phyloP scores from a whole-genome alignment of 2,329 filamentous ascomycete genomes.

The Onygenales sp. region DNA sequence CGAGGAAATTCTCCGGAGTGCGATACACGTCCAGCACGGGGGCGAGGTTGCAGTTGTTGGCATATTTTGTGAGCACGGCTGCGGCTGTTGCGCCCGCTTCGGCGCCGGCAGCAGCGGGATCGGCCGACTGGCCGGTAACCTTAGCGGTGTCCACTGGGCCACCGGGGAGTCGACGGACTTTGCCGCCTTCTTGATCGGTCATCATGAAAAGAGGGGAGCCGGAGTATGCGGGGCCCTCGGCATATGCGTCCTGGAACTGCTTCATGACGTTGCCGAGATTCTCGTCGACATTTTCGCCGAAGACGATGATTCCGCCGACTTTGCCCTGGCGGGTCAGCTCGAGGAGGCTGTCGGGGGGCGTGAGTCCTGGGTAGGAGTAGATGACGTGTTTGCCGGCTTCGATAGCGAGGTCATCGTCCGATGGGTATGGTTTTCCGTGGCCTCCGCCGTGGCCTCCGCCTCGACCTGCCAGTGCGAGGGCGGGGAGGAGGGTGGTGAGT shows the following conservation, averaged over 20 bases:
- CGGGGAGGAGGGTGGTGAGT: neutral
- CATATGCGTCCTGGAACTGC: conserved; percentile 17
- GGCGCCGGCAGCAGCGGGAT: conserved; percentile 12
- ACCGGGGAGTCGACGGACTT: conserved; percentile 19
- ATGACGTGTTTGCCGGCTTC: conserved; percentile 19
- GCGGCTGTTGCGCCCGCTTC: conserved; percentile 18
- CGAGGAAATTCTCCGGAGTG: conserved; percentile 16
- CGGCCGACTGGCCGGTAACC: conserved; percentile 13
- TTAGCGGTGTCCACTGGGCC: conserved; percentile 18
- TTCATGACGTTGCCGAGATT: conserved; percentile 15
- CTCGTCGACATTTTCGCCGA: conserved; percentile 20
- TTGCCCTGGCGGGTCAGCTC: conserved; percentile 17
- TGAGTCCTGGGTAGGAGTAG: conserved; percentile 20
- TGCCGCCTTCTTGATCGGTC: conserved; percentile 25
- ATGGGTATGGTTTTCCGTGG: neutral
- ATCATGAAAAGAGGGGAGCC: conserved; percentile 21
- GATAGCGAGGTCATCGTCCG: conserved; percentile 5
- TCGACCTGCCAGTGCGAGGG: too few relatives aligned
- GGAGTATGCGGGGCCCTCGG: conserved; percentile 12
- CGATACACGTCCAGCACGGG: conserved; percentile 21
- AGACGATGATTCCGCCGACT: conserved; percentile 24
- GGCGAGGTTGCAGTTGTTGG: conserved; percentile 19
- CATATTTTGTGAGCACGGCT: conserved; percentile 8
- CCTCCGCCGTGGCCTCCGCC: too few relatives aligned
- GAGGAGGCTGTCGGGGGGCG: conserved; percentile 16